These are phyloP conservation scores for Mucor racemosus DNA, from an alignment of 371 early-diverging fungal genomes.

Conservation along the genomic window DNA sequence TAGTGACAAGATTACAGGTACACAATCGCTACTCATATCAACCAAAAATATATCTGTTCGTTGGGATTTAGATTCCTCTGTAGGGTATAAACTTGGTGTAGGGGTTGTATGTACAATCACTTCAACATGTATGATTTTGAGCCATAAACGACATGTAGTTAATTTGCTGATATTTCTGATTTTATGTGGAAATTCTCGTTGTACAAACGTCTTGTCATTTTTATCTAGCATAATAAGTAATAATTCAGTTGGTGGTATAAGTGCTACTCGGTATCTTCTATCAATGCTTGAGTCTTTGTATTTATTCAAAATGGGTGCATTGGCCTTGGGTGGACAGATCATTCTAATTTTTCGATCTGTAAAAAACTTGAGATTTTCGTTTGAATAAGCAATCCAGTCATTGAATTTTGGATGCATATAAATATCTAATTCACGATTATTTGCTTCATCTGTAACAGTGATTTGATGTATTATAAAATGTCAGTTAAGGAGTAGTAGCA, in stretches of 20 bases:
- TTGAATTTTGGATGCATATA: constrained; percentile 36
- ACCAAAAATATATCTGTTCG: constrained; percentile 37
- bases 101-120: constrained; percentile 22
- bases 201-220: constrained; percentile 34
- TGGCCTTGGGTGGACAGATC: constrained; percentile 30
- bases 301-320: constrained; percentile 21
- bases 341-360: constrained; percentile 30
- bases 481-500: constrained; percentile 8
- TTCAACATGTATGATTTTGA: constrained; percentile 46
- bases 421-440: constrained; percentile 25
- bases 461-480: constrained; percentile 19
- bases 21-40: constrained; percentile 40
- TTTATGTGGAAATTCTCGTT: constrained; percentile 28
- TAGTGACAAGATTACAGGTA: constrained; percentile 34
- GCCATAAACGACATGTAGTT: constrained; percentile 33
- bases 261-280: constrained; percentile 24
- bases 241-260: constrained; percentile 39
- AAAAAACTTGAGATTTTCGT: constrained; percentile 7
- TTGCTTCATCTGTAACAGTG: constrained; percentile 24
- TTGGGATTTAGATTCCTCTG: constrained; percentile 17
- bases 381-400: constrained; percentile 22
- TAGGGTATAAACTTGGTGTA: constrained; percentile 1
- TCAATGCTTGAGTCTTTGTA: constrained; percentile 15
- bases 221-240: constrained; percentile 36
- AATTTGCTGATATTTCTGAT: constrained; percentile 10